These are phyloP conservation scores for Sporothrix sp. DNA, from an alignment of 2,329 filamentous ascomycete genomes.

Conservation along the genomic window DNA sequence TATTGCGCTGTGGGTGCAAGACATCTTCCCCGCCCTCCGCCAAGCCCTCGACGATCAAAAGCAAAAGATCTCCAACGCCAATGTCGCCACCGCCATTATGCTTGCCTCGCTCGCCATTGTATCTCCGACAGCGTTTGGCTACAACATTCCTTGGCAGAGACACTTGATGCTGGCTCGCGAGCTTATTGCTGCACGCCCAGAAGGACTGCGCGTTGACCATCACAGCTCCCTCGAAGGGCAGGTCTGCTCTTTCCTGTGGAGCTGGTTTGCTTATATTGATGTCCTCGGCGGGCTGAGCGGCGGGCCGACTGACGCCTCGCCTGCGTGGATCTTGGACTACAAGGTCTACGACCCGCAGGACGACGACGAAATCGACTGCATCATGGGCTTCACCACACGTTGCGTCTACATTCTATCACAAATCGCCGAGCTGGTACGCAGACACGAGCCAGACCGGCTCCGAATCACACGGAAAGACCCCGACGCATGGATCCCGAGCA, in stretches of 20 bases:
- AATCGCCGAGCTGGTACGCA: constrained; percentile 60
- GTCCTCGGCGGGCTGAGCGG: constrained; percentile 65
- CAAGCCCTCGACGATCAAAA: constrained; percentile 52
- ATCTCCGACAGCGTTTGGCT: constrained; percentile 69
- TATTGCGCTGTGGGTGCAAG: constrained; percentile 70
- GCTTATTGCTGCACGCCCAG: constrained; percentile 56
- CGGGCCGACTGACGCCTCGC: constrained; percentile 39
- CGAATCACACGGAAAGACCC: constrained; percentile 1
- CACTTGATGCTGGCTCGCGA: constrained; percentile 68
- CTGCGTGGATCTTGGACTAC: constrained; percentile 41
- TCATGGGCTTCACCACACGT: constrained; percentile 66
- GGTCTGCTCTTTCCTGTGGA: constrained; percentile 63
- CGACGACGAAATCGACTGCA: constrained; percentile 66
- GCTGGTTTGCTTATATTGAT: constrained; percentile 80
- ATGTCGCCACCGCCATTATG: constrained; percentile 76
- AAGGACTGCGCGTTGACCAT: constrained; percentile 40
- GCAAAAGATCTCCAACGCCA: constrained; percentile 58
- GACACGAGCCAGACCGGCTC: constrained; percentile 42
- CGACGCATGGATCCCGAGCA: constrained; percentile 44
- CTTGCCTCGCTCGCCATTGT: constrained; percentile 75
- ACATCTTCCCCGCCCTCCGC: constrained; percentile 66
- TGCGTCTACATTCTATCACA: constrained; percentile 62
- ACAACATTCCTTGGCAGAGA: constrained; percentile 70
- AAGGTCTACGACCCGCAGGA: constrained; percentile 42
- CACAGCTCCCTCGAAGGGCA: constrained; percentile 39